Evolutionary conservation across 306 rosid species (phyloP).

Genomic region (Sophora flavescens): DNA sequence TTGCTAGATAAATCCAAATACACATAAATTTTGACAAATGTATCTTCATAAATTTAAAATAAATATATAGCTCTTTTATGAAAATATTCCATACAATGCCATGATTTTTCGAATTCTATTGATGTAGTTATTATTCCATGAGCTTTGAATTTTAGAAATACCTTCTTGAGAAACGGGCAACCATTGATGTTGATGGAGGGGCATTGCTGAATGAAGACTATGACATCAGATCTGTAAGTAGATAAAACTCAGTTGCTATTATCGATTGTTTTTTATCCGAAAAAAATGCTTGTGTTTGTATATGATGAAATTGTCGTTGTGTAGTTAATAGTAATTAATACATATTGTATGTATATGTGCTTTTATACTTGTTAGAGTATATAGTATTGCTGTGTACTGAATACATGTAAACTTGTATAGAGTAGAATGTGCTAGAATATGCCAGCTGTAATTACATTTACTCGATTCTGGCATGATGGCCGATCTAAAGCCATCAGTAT

Average conservation of each 20-base stretch:
- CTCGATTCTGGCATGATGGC: no score
- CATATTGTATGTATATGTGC: neutral
- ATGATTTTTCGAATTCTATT: slow-evolving; percentile 27
- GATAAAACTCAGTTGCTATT: slow-evolving; percentile 25
- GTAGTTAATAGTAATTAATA: neutral
- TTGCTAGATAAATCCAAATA: slow-evolving; percentile 28
- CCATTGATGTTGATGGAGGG: slow-evolving; percentile 82
- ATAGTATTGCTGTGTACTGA: no score
- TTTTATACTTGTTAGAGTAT: no score
- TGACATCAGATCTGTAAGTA: slow-evolving; percentile 92
- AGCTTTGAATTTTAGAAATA: slow-evolving; percentile 66
- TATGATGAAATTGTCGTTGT: slow-evolving; percentile 12
- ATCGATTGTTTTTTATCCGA: slow-evolving; percentile 11
- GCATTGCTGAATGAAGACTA: slow-evolving; percentile 87
- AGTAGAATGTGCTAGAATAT: no score
- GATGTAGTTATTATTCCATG: slow-evolving; percentile 30
- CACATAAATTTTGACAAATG: neutral
- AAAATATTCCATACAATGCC: slow-evolving; percentile 14
- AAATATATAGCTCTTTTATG: slow-evolving; percentile 1
- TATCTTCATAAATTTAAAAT: neutral
- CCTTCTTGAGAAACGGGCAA: slow-evolving; percentile 89
- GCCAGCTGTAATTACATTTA: no score
- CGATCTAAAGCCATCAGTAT: no score
- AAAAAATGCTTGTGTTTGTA: slow-evolving; percentile 25
- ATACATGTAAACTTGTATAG: no score